Evolutionary conservation across 768 basidiomycete species (phyloP), one percentile per base, ranked within the genome.

Genomic region (Epithele typhae): DNA sequence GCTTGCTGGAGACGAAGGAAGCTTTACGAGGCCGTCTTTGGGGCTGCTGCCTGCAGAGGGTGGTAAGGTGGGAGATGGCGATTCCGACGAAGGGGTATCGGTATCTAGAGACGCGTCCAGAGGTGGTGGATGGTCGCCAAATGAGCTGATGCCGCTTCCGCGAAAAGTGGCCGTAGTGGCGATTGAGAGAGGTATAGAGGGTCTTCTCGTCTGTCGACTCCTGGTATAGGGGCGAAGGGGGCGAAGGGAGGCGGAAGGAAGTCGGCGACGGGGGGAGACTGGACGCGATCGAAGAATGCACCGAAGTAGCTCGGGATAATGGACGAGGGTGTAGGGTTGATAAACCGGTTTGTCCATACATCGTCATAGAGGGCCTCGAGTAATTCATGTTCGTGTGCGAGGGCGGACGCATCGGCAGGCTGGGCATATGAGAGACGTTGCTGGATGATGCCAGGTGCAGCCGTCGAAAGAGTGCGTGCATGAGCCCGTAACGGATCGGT

Each of bases 181-280:
- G n/a, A n/a, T n/a, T n/a, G n/a, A n/a, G n/a, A n/a, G n/a, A n/a
- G n/a, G n/a, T n/a, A n/a, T n/a, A n/a, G n/a, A n/a, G n/a, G n/a
- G n/a, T n/a, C n/a, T n/a, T n/a, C n/a, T n/a, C n/a, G n/a, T n/a
- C n/a, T 22, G n/a, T 37, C 37, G 11, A 41, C 47, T 15, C 19
- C 48, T 19, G 47, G 70, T 51, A 56, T 65, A 21, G 82, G 77
- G 44, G 72, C 80, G 24, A 78, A 57, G n/a, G 82, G 82, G 12
- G 84, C 76, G 19, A 86, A 66, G 11, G 82, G 77, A 21, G 86
- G 86, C 77, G 86, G 84, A 32, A 81, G 78, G 49, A 84, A 82
- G 49, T 74, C 73, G 22, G 83, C 59, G 27, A 79, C 70, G 32
- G 84, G 84, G 3, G 81, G 78, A 33, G 79, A 62, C 4, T 72